These are phyloP conservation scores for Aureococcus anophagefferens DNA, from an alignment of 108 stramenopile species.

Conservation along the genomic window DNA sequence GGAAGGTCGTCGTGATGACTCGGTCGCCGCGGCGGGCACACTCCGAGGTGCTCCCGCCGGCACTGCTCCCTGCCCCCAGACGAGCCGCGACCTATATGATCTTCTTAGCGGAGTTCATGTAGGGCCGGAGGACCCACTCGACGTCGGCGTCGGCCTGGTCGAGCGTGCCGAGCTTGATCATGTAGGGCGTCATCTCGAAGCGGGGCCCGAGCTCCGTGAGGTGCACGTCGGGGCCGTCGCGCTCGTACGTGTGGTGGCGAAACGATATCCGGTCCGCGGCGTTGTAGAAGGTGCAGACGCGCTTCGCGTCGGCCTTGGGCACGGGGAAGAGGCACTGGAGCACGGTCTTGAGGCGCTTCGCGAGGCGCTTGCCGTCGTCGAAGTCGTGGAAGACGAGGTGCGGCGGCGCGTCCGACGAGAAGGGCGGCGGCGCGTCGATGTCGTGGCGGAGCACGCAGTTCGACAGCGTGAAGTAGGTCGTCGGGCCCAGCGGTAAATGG, in stretches of 20 bases:
- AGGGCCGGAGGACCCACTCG: constrained; percentile 93
- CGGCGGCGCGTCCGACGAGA: neutral
- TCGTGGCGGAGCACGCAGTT: constrained; percentile 89
- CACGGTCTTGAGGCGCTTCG: constrained; percentile 64
- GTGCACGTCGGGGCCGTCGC: constrained; percentile 63
- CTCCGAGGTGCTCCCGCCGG: too few relatives aligned
- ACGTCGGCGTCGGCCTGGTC: constrained; percentile 91
- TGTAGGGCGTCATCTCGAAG: constrained; percentile 93
- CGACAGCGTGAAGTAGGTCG: constrained; percentile 82
- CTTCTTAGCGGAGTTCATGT: constrained; percentile 90
- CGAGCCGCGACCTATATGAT: too few relatives aligned
- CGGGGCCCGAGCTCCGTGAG: constrained; percentile 93
- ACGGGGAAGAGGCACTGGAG: constrained; percentile 66
- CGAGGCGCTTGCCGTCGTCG: constrained; percentile 49
- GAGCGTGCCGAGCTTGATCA: constrained; percentile 84
- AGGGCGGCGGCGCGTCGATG: constrained; percentile 57
- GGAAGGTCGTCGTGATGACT: too few relatives aligned
- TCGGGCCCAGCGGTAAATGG: constrained; percentile 95
- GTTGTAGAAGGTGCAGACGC: constrained; percentile 91
- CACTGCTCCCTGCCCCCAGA: too few relatives aligned
- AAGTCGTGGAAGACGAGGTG: constrained; percentile 78
- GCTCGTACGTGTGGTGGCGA: constrained; percentile 94
- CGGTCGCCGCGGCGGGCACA: too few relatives aligned
- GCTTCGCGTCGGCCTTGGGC: constrained; percentile 65
- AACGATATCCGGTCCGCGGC: constrained; percentile 89